Conservation (phyloP, 2,329 filamentous ascomycete species). For the Ophiobolus disseminans region DNA sequence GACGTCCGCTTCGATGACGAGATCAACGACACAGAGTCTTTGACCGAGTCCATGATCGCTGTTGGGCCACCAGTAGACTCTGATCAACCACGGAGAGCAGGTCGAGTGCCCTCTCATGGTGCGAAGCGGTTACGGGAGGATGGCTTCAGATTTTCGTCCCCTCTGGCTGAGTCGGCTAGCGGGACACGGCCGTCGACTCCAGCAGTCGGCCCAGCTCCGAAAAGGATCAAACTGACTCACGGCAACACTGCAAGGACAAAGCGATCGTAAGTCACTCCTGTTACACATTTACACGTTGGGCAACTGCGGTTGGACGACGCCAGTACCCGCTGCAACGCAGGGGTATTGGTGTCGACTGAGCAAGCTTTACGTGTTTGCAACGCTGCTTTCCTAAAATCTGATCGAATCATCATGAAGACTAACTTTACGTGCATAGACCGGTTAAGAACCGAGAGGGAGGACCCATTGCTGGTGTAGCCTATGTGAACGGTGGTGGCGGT, state of each 20-base stretch:
- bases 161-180: constrained; percentile 38
- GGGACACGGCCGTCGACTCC: constrained; percentile 45
- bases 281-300: constrained; percentile 3
- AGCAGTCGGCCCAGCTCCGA: constrained; percentile 35
- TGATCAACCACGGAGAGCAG: constrained; percentile 39
- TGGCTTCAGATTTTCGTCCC: constrained; percentile 38
- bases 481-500: constrained; percentile 61
- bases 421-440: constrained; percentile 62
- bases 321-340: constrained; percentile 35
- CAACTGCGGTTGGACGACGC: constrained; percentile 26
- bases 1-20: constrained; percentile 48
- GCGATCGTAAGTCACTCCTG: constrained; percentile 44
- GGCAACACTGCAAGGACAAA: constrained; percentile 47
- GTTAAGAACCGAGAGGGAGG: constrained; percentile 74
- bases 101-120: constrained; percentile 33
- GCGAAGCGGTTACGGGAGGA: constrained; percentile 45
- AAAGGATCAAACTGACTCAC: constrained; percentile 46
- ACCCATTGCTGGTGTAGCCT: constrained; percentile 71
- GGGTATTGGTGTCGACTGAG: constrained; percentile 36
- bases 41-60: constrained; percentile 46
- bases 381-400: constrained; percentile 19
- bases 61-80: constrained; percentile 44
- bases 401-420: constrained; percentile 37
- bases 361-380: constrained; percentile 43
- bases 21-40: constrained; percentile 44